Evolutionary conservation across 192 early-diverging fungal species (phyloP).

Genomic region (Mycoemilia scoparia): DNA sequence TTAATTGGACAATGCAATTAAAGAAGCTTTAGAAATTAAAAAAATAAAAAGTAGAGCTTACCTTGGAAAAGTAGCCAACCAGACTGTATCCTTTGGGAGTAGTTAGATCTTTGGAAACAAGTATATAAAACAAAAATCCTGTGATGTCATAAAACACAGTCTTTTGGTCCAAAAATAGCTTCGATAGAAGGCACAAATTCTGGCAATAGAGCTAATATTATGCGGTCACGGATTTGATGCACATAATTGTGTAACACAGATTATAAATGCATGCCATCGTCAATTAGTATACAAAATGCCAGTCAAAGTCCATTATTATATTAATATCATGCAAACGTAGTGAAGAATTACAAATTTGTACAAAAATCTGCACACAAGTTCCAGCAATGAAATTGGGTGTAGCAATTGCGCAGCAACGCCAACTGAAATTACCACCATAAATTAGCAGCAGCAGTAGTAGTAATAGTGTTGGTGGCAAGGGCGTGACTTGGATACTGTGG

Average conservation of each 20-base stretch:
- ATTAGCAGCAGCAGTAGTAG: too few relatives aligned
- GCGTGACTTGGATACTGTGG: too few relatives aligned
- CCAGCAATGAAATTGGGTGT: too few relatives aligned
- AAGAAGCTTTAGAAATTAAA: conserved; percentile 1
- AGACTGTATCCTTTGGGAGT: conserved; percentile 32
- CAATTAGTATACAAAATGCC: background rate
- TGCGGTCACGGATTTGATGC: too few relatives aligned
- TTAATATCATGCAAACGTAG: background rate
- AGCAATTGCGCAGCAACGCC: too few relatives aligned
- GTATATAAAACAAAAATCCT: conserved; percentile 83
- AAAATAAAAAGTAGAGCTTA: conserved; percentile 8
- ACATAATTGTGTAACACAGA: conserved; percentile 9
- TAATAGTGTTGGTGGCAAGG: too few relatives aligned
- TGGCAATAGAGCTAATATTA: conserved; percentile 93
- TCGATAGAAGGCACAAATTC: conserved; percentile 81
- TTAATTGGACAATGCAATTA: too few relatives aligned
- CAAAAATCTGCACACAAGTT: too few relatives aligned
- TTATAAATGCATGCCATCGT: background rate
- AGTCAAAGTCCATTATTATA: too few relatives aligned
- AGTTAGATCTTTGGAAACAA: conserved; percentile 30
- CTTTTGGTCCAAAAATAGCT: conserved; percentile 93
- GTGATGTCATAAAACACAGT: conserved; percentile 89
- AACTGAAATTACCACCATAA: too few relatives aligned
- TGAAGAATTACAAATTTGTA: background rate
- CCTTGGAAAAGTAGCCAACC: conserved; percentile 94